These are phyloP conservation scores for Nitzschia sp. DNA, from an alignment of 108 stramenopile genomes.

Conservation along the genomic window DNA sequence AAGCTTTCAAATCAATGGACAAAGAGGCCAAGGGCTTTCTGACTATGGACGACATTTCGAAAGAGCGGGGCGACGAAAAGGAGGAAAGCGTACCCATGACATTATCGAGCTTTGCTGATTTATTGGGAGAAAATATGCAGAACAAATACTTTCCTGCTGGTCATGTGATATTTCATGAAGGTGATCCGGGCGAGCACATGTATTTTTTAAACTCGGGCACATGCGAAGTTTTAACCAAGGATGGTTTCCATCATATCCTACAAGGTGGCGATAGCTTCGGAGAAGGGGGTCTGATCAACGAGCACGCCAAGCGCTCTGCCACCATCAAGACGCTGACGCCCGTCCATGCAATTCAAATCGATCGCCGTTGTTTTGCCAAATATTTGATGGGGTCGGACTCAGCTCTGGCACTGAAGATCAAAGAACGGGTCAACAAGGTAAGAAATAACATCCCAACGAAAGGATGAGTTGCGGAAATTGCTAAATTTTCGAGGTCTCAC, in stretches of 20 bases:
- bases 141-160: constrained; percentile 63
- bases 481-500: no score
- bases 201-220: constrained; percentile 71
- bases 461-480: no score
- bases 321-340: constrained; percentile 65
- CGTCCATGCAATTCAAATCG: constrained; percentile 66
- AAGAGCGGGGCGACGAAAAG: not conserved
- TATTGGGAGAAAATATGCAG: constrained; percentile 69
- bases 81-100: constrained; percentile 38
- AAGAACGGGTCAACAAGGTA: constrained; percentile 22
- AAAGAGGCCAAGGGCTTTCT: constrained; percentile 30
- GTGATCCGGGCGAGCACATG: constrained; percentile 61
- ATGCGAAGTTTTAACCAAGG: constrained; percentile 54
- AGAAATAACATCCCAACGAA: no score
- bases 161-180: constrained; percentile 55
- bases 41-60: constrained; percentile 21
- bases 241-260: constrained; percentile 45
- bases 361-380: constrained; percentile 63
- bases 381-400: constrained; percentile 51
- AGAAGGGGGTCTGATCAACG: constrained; percentile 58
- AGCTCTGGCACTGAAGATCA: constrained; percentile 14
- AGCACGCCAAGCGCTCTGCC: constrained; percentile 37
- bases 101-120: constrained; percentile 51
- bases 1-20: constrained; percentile 57
- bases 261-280: constrained; percentile 61